A percentile compares a stretch with the other conserved stretches of the same genome.
Evolutionary conservation across 352 stramenopile species (phyloP).

Genomic region (Phytophthora hybrid): DNA sequence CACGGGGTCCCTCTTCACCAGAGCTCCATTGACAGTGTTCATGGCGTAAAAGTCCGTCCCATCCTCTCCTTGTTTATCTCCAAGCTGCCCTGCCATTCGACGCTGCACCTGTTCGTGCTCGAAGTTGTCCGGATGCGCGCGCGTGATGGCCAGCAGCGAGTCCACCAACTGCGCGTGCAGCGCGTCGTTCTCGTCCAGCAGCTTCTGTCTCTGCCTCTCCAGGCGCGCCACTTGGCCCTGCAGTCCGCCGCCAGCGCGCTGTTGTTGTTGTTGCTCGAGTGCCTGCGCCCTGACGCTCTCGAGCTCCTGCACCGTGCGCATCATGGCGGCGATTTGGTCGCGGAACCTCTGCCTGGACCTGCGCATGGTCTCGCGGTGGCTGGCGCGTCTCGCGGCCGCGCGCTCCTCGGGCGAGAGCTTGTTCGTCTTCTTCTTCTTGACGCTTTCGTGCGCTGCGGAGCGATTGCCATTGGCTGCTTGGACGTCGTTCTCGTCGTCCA

Average conservation of each 20-base stretch:
- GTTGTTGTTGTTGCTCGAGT: constrained; percentile 20
- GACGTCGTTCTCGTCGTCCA: not conserved
- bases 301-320: constrained; percentile 37
- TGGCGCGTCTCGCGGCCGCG: constrained; percentile 28
- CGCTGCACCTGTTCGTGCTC: constrained; percentile 28
- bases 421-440: constrained; percentile 8
- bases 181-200: constrained; percentile 35
- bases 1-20: constrained; percentile 30
- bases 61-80: not conserved
- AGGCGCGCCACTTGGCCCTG: constrained; percentile 36
- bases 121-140: constrained; percentile 35
- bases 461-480: not conserved
- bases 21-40: not conserved
- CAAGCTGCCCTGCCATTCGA: not conserved
- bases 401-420: constrained; percentile 31
- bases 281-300: constrained; percentile 30
- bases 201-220: constrained; percentile 35
- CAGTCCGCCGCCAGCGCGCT: constrained; percentile 6
- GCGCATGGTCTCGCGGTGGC: constrained; percentile 48
- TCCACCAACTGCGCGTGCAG: constrained; percentile 44
- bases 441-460: not conserved
- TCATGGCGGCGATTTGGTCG: constrained; percentile 43
- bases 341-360: constrained; percentile 46
- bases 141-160: constrained; percentile 41
- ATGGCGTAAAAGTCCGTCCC: constrained; percentile 28